Evolutionary conservation across 768 basidiomycete genomes (phyloP).

Genomic region (Amanita pseudoporphyria): DNA sequence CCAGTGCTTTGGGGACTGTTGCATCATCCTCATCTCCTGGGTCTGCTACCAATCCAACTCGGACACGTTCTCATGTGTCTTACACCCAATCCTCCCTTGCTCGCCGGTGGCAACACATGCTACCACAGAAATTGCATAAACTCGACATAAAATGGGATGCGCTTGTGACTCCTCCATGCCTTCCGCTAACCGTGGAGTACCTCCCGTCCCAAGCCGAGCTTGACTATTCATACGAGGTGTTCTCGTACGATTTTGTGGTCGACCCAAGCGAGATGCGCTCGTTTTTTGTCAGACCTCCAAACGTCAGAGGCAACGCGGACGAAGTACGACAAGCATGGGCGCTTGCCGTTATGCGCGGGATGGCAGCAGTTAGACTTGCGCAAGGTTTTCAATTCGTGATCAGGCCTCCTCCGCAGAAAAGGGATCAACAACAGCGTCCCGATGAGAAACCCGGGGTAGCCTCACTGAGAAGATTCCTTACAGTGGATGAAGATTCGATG

Average conservation of each 20-base stretch:
- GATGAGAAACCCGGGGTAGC: constrained; percentile 28
- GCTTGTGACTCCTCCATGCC: constrained; percentile 74
- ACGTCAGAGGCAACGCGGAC: constrained; percentile 37
- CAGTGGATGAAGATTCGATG: constrained; percentile 36
- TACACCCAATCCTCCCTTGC: constrained; percentile 68
- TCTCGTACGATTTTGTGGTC: constrained; percentile 83
- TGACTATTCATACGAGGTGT: constrained; percentile 68
- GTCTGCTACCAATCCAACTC: constrained; percentile 56
- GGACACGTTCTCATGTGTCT: constrained; percentile 45
- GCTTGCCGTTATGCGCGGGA: constrained; percentile 77
- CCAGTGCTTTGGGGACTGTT: constrained; percentile 24
- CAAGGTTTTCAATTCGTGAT: constrained; percentile 95
- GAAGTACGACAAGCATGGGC: constrained; percentile 65
- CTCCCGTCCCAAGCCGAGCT: constrained; percentile 72
- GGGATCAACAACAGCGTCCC: constrained; percentile 18
- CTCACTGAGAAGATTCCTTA: constrained; percentile 40
- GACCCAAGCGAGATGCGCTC: constrained; percentile 79
- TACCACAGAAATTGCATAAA: constrained; percentile 62
- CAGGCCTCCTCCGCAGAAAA: constrained; percentile 26
- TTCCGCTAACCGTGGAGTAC: constrained; percentile 87
- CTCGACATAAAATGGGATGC: constrained; percentile 91
- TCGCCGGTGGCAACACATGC: constrained; percentile 83
- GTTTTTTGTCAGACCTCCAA: constrained; percentile 69
- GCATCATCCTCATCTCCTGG: constrained; percentile 40
- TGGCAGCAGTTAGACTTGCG: constrained; percentile 85